Percentiles rank a stretch among this genome's conserved stretches.
Conservation (phyloP, 192 early-diverging fungal species). For the Backusella westeae region DNA sequence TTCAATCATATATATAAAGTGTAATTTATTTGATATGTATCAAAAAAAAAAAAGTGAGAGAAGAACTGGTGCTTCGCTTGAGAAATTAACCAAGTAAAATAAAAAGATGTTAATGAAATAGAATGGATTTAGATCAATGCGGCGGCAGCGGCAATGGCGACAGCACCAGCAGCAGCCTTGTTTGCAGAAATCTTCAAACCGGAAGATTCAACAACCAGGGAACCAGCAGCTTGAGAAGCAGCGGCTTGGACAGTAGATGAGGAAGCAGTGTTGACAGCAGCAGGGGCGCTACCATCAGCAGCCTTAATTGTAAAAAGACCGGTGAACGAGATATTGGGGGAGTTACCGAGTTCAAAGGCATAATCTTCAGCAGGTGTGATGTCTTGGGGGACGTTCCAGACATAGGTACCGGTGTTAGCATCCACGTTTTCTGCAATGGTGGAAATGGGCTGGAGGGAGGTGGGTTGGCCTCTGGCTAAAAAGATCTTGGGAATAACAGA, state of each 20-base stretch:
- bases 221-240: background rate
- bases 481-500: slow-evolving; percentile 29
- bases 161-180: slow-evolving; percentile 6
- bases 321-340: slow-evolving; percentile 29
- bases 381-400: slow-evolving; percentile 32
- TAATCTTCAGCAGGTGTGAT: slow-evolving; percentile 25
- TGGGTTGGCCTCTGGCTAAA: slow-evolving; percentile 23
- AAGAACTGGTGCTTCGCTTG: background rate
- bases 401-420: slow-evolving; percentile 14
- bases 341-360: slow-evolving; percentile 30
- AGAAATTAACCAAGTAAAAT: background rate
- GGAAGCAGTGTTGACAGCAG: background rate
- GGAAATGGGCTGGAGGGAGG: slow-evolving; percentile 27
- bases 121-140: slow-evolving; percentile 16
- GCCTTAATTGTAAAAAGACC: slow-evolving; percentile 28
- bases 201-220: background rate
- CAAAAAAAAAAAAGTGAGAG: background rate
- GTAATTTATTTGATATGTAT: too few relatives aligned
- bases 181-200: slow-evolving; percentile 8
- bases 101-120: background rate
- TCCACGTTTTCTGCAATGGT: slow-evolving; percentile 26
- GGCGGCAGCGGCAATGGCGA: slow-evolving; percentile 23
- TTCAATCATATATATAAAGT: too few relatives aligned
- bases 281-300: slow-evolving; percentile 4
- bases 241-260: background rate